Conservation (phyloP, 768 basidiomycete species). For the Tricholoma sp. region DNA sequence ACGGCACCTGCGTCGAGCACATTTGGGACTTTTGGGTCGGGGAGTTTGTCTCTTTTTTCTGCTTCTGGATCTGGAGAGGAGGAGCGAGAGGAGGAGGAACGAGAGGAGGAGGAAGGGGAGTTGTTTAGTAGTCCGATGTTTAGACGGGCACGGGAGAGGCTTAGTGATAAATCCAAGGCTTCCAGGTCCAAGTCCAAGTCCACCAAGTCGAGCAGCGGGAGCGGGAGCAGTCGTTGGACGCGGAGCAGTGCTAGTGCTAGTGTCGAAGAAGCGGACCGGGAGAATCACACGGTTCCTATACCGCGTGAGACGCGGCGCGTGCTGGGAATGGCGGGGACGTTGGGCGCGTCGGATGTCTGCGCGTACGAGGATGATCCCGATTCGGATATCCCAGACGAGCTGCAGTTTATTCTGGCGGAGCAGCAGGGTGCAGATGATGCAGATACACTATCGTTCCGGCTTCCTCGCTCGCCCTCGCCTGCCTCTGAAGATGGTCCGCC, state of each 20-base stretch:
- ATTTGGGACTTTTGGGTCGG: constrained; percentile 34
- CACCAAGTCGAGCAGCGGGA: not conserved
- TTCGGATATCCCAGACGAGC: constrained; percentile 78
- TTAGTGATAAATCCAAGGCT: too few relatives aligned
- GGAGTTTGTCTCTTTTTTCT: constrained; percentile 16
- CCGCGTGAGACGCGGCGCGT: constrained; percentile 46
- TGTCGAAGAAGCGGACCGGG: constrained; percentile 3
- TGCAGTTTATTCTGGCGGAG: constrained; percentile 53
- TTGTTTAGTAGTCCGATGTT: constrained; percentile 28
- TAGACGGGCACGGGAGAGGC: constrained; percentile 20
- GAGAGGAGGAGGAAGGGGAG: constrained; percentile 10
- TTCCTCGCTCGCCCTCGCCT: constrained; percentile 27
- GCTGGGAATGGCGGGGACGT: constrained; percentile 63
- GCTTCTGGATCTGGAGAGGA: too few relatives aligned
- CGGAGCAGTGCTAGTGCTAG: too few relatives aligned
- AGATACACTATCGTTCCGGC: constrained; percentile 33
- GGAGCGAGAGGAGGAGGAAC: not conserved
- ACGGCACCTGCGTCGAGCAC: constrained; percentile 36
- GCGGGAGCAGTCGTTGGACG: not conserved
- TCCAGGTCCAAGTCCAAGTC: constrained; percentile 15
- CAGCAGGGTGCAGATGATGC: constrained; percentile 28
- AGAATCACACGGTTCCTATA: constrained; percentile 29
- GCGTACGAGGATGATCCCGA: constrained; percentile 55
- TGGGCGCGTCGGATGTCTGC: constrained; percentile 55
- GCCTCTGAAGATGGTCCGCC: constrained; percentile 19